Evolutionary conservation across 257 asterid species (phyloP).

Genomic region (Petrea volubilis): DNA sequence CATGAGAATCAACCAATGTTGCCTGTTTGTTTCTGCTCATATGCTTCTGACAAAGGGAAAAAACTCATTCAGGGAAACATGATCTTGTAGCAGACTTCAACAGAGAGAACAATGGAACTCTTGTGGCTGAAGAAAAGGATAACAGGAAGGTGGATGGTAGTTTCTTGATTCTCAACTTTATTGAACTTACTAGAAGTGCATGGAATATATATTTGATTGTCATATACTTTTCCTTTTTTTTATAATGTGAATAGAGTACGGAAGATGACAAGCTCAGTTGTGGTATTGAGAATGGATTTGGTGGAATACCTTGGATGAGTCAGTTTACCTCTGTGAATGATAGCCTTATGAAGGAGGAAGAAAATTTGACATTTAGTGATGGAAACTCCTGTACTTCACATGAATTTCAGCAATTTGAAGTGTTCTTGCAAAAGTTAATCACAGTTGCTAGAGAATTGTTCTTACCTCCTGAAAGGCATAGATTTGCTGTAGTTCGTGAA

Average conservation of each 20-base stretch:
- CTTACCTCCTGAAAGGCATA: slow-evolving; percentile 78
- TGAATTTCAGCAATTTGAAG: slow-evolving; percentile 60
- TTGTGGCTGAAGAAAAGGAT: slow-evolving; percentile 43
- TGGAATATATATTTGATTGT: slow-evolving; percentile 23
- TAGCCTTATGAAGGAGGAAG: slow-evolving; percentile 43
- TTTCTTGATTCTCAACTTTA: slow-evolving; percentile 44
- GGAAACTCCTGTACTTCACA: slow-evolving; percentile 51
- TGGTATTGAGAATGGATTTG: slow-evolving; percentile 42
- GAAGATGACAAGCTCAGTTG: slow-evolving; percentile 54
- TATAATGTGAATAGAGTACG: slow-evolving; percentile 38
- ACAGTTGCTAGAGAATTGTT: slow-evolving; percentile 63
- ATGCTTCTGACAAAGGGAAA: slow-evolving; percentile 20
- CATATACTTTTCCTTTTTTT: slow-evolving; percentile 25
- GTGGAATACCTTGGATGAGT: slow-evolving; percentile 43
- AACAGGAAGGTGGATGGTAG: slow-evolving; percentile 79
- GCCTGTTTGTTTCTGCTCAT: slow-evolving; percentile 21
- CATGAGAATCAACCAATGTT: not conserved
- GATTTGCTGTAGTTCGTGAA: slow-evolving; percentile 69
- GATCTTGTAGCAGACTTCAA: slow-evolving; percentile 42
- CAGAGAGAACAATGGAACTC: slow-evolving; percentile 57
- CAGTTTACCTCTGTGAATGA: slow-evolving; percentile 51
- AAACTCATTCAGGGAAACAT: slow-evolving; percentile 28
- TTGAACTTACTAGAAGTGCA: slow-evolving; percentile 20
- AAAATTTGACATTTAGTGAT: slow-evolving; percentile 39
- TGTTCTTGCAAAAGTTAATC: slow-evolving; percentile 62